Base-by-base conservation (phyloP, 352 stramenopile species). In the Globisporangium radiosum region DNA sequence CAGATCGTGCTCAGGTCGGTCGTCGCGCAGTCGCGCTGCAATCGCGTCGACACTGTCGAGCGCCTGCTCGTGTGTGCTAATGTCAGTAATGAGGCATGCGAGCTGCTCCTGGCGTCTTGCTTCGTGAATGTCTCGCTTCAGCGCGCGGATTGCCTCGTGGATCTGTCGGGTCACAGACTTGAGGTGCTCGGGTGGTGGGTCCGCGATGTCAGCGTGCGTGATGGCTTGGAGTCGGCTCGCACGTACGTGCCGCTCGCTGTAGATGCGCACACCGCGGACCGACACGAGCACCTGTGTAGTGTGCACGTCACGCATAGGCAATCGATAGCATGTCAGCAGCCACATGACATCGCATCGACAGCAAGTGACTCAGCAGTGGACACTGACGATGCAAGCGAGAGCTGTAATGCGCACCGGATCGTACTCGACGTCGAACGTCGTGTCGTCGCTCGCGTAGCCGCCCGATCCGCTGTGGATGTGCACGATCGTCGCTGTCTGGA, bases 361-460 rank as follows among this genome's bases (percentile, higher is more conserved):
- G 4, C 25, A 58, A n/a, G n/a, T 47, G 36, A 50, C n/a, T 47
- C 19, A 5, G 10, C 11, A 50, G 56, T 33, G 25, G 25, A 33
- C 25, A 33, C 25, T 33, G 25, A 33, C 25, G 25, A 33, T 33
- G 25, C 25, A 33, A 33, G 25, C 25, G 25, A 33, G 25, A 33
- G 25, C 25, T 33, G 25, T 33, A 33, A 33, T 5, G 58, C 53
- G 39, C 64, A 79, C 71, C 52, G 69, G 68, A 1, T 54, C 45
- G 47, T 85, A 88, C 37, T 78, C 66, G 7, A 88, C 54, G 40
- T 85, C 78, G 17, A 87, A 76, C 3, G 66, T 75, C 8, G 68
- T 63, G 17, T 57, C 56, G 38, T 70, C 7, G 17, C 15, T 50
- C 7, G 40, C 11, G 45, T n/a, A 5, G 45, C 45, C 40, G 4